Base-by-base conservation (phyloP, 1,139 yeast genomes). In the Casaregolazyma lundiana region DNA sequence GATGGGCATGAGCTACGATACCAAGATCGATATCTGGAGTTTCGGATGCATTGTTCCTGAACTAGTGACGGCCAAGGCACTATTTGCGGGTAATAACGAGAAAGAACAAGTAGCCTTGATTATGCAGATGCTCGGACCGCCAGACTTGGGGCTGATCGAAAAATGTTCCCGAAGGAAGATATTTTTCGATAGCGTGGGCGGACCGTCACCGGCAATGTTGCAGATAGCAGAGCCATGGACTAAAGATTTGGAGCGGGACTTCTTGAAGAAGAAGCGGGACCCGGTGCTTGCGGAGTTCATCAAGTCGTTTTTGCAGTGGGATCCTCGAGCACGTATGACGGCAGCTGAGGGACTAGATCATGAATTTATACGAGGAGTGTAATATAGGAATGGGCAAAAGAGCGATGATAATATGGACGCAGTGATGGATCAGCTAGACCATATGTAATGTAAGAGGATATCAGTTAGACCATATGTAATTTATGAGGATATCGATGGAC, bases 1-100 rank as follows among this genome's bases (percentile, higher is more conserved):
- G 35, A 59, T 87, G n/a, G 96, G 96, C 1, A 81, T 88, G 49
- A 73, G 78, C 26, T 88, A 88, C 62, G 73, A 78, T 47, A 71
- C 75, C 22, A 77, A 77, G 55, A 84, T 86, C 47, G 95, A 86
- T 61, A 76, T 85, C 52, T 86, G 95, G 95, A 83, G 92, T 4
- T 66, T 83, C 51, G 92, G 85, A 0, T 77, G 90, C 48, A 77
- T 86, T 36, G 63, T 83, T 15, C 77, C 80, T 1, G 95, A 86
- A 60, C 62, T 85, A 42, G 74, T 72, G 46, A 73, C 79, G 0
- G 95, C 95, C 0, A 61, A 64, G 29, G 92, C 95, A 0, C 59
- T 86, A 21, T 76, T 86, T 50, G 83, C 85, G 35, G 90, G 89
- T 0, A 79, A 73, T 50, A 77, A 79, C 56, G 95, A 86, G 60